Evolutionary conservation across 2,329 filamentous ascomycete species (phyloP).

Genomic region (Rosellinia necatrix): DNA sequence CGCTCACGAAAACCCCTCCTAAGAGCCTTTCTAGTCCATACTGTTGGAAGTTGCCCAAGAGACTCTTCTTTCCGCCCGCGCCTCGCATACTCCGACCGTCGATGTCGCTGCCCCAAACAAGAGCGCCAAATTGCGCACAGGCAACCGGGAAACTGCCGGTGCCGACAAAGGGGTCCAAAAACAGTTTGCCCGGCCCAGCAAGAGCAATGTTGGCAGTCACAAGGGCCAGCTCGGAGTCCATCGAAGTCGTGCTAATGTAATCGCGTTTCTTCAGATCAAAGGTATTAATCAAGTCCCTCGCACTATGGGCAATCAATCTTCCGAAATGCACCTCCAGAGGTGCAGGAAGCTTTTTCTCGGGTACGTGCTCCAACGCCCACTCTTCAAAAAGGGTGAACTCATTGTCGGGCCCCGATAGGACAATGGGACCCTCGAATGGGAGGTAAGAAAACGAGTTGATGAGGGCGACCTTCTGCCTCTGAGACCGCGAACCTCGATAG

Average conservation of each 20-base stretch:
- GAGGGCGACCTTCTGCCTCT: constrained; percentile 67
- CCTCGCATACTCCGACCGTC: constrained; percentile 89
- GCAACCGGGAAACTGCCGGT: constrained; percentile 93
- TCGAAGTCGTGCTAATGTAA: constrained; percentile 95
- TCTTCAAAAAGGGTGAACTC: constrained; percentile 84
- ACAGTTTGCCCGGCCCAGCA: constrained; percentile 79
- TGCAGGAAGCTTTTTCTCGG: constrained; percentile 49
- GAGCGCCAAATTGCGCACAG: constrained; percentile 85
- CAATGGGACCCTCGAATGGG: constrained; percentile 76
- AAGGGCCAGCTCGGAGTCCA: constrained; percentile 93
- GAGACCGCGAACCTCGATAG: constrained; percentile 75
- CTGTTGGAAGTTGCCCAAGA: constrained; percentile 78
- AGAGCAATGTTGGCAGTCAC: constrained; percentile 90
- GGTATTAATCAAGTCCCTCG: constrained; percentile 68
- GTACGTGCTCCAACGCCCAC: constrained; percentile 64
- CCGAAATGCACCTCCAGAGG: constrained; percentile 73
- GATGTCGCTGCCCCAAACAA: constrained; percentile 87
- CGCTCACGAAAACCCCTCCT: constrained; percentile 80
- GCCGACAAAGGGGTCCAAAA: constrained; percentile 95
- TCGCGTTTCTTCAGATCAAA: constrained; percentile 91
- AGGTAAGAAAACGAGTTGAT: constrained; percentile 85
- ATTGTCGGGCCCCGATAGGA: constrained; percentile 73
- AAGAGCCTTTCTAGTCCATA: constrained; percentile 71
- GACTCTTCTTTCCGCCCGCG: constrained; percentile 56
- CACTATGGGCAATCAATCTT: constrained; percentile 68